phyloP scores from a whole-genome alignment of 805 yeast species.

The Candida verbasci region DNA sequence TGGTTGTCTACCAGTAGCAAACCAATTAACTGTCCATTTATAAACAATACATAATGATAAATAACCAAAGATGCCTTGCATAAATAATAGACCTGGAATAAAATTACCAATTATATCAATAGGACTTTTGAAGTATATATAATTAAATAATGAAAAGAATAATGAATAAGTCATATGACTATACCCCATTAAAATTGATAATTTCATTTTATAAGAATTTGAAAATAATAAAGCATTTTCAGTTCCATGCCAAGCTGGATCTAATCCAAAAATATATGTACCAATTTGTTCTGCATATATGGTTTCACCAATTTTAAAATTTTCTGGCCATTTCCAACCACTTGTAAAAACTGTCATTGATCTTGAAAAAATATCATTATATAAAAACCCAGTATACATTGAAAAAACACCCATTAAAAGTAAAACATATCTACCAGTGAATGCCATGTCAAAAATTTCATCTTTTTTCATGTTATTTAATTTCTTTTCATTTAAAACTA shows the following conservation, averaged over 20 bases:
- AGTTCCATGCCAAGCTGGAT: slow-evolving; percentile 95
- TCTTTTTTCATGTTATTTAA: slow-evolving; percentile 71
- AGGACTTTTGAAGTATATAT: slow-evolving; percentile 57
- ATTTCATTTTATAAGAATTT: slow-evolving; percentile 95
- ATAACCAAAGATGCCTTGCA: slow-evolving; percentile 96
- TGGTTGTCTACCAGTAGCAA: slow-evolving; percentile 67
- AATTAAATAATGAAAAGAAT: slow-evolving; percentile 79
- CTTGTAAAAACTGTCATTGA: slow-evolving; percentile 83
- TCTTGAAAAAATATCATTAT: slow-evolving; percentile 90
- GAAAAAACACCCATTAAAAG: slow-evolving; percentile 92
- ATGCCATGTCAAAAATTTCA: slow-evolving; percentile 97
- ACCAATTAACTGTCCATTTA: slow-evolving; percentile 96
- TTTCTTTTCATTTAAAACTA: slow-evolving; percentile 71
- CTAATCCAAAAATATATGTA: slow-evolving; percentile 81
- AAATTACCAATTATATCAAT: slow-evolving; percentile 91
- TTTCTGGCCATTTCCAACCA: slow-evolving; percentile 92
- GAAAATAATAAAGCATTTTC: slow-evolving; percentile 87
- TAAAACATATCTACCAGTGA: slow-evolving; percentile 84
- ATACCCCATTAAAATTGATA: slow-evolving; percentile 92
- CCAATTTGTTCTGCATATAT: slow-evolving; percentile 65
- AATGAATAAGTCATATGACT: slow-evolving; percentile 90
- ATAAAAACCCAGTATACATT: slow-evolving; percentile 89
- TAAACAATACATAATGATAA: slow-evolving; percentile 79
- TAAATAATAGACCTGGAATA: slow-evolving; percentile 87
- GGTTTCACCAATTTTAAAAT: slow-evolving; percentile 64